Percentiles rank a stretch among this genome's conserved stretches.
These are phyloP conservation scores for Rhodotorula paludigena DNA, from an alignment of 768 basidiomycete genomes.

Conservation along the genomic window DNA sequence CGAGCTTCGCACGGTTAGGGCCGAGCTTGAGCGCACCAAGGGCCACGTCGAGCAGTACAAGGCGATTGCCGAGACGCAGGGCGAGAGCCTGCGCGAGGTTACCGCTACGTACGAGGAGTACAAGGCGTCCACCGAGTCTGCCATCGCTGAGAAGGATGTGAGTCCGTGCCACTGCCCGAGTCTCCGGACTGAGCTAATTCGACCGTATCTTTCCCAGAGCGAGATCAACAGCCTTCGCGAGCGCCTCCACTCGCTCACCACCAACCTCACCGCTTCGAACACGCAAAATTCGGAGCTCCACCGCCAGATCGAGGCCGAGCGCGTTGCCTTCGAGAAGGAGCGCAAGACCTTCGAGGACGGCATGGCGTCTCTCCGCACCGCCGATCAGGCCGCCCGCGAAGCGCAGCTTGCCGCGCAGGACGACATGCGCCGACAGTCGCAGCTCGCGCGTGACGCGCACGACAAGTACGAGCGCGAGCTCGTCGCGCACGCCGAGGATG, in stretches of 20 bases:
- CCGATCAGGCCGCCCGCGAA: conserved; percentile 63
- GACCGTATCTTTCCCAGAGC: conserved; percentile 51
- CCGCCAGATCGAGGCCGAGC: conserved; percentile 64
- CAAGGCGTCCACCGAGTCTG: conserved; percentile 65
- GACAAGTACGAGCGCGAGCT: conserved; percentile 75
- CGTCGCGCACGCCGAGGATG: conserved; percentile 76
- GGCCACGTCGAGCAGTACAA: conserved; percentile 77
- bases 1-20: conserved; percentile 68
- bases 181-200: no score
- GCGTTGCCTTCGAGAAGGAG: conserved; percentile 66
- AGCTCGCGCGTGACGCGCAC: conserved; percentile 69
- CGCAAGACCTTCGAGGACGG: conserved; percentile 77
- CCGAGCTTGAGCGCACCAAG: conserved; percentile 66
- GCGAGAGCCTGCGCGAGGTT: conserved; percentile 65
- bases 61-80: conserved; percentile 75
- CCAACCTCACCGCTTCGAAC: conserved; percentile 55
- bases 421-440: conserved; percentile 59
- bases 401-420: conserved; percentile 58
- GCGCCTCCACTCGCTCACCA: conserved; percentile 56
- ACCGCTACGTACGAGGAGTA: conserved; percentile 75
- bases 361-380: conserved; percentile 71
- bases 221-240: conserved; percentile 63
- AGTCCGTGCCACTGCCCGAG: conserved; percentile 20
- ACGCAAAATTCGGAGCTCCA: conserved; percentile 59
- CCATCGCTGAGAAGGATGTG: conserved; percentile 66